Base-by-base conservation (phyloP, 2,329 filamentous ascomycete species). In the Trichophyton schoenleinii region DNA sequence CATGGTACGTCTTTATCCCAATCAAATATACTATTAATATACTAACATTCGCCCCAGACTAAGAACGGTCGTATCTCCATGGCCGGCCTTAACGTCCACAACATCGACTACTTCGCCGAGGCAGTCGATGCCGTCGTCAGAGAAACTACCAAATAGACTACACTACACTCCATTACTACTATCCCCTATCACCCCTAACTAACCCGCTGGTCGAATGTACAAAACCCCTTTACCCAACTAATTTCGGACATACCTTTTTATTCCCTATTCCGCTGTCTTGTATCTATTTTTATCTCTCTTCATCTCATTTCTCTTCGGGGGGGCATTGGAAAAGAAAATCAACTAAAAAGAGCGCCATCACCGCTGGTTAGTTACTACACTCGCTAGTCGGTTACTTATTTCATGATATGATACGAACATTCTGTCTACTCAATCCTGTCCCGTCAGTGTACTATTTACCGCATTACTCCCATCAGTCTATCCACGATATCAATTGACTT, bases 11-110 rank as follows among this genome's bases (percentile, higher is more conserved):
- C 28, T 46, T 62, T 7, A 15, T 15, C 57, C 18, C 11, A n/a
- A 46, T 38, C 52, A 7, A 34, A 15, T 22, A 22, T 20, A n/a
- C 48, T 61, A 20, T 46, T 55, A 61, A 57, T 49, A 25, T 44
- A 61, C n/a, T 36, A 42, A 15, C 36, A 3, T 18, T 18, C 46
- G 53, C 3, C 9, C 7, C n/a, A 77, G 74, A 97, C 92, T 67
- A 96, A 96, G 83, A 99, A 99, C 71, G 94, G 94, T 22, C 87
- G 94, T 57, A 96, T 97, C 76, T 95, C 89, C 72, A 97, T 99
- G 92, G 94, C 94, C 3, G 94, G 94, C n/a, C 78, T 97, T 67
- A 97, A 97, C 75, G 88, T 89, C 28, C 78, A 86, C 70, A 99
- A 97, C 72, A 81, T 97, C 63, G 90, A 96, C 61, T 96, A 96